Conservation (phyloP, 495 filamentous ascomycete species). For the Mycothermus thermophilus region DNA sequence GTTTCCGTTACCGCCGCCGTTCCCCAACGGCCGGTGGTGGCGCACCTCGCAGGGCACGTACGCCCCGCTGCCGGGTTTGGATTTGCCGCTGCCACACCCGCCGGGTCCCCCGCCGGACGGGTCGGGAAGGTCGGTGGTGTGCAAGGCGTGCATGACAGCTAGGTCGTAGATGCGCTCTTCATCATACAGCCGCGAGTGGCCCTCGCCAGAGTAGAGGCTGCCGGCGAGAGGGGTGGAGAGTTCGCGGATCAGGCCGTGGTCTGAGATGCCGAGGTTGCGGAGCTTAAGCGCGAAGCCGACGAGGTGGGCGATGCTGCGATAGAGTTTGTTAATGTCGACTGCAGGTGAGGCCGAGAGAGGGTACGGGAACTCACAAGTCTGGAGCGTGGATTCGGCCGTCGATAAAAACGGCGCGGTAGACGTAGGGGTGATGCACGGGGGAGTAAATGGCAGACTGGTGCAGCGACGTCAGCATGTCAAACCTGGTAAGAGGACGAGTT, state of each 20-base stretch:
- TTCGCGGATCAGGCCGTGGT: slow-evolving; percentile 88
- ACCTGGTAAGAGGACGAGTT: slow-evolving; percentile 1
- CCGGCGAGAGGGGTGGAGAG: slow-evolving; percentile 79
- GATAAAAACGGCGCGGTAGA: slow-evolving; percentile 86
- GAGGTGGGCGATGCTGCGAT: slow-evolving; percentile 58
- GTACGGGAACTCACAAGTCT: slow-evolving; percentile 51
- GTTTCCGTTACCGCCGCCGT: slow-evolving; percentile 8
- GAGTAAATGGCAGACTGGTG: slow-evolving; percentile 72
- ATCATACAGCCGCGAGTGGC: slow-evolving; percentile 86
- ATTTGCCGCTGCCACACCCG: no score
- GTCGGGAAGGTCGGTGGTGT: slow-evolving; percentile 51
- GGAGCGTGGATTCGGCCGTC: slow-evolving; percentile 86
- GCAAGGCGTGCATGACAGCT: slow-evolving; percentile 70
- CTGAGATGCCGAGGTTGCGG: slow-evolving; percentile 78
- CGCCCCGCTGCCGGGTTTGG: no score
- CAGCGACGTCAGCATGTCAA: neutral
- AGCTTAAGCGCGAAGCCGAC: slow-evolving; percentile 89
- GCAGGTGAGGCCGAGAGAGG: slow-evolving; percentile 4
- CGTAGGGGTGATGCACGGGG: slow-evolving; percentile 73
- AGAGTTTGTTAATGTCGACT: slow-evolving; percentile 1
- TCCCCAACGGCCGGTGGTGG: neutral
- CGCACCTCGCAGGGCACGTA: slow-evolving; percentile 32
- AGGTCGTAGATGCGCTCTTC: slow-evolving; percentile 80
- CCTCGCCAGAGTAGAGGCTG: slow-evolving; percentile 81
- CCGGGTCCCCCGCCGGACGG: no score